Evolutionary conservation across 73 alveolate species (phyloP), one percentile per base, ranked within the genome.

Genomic region (Blepharisma stoltei): DNA sequence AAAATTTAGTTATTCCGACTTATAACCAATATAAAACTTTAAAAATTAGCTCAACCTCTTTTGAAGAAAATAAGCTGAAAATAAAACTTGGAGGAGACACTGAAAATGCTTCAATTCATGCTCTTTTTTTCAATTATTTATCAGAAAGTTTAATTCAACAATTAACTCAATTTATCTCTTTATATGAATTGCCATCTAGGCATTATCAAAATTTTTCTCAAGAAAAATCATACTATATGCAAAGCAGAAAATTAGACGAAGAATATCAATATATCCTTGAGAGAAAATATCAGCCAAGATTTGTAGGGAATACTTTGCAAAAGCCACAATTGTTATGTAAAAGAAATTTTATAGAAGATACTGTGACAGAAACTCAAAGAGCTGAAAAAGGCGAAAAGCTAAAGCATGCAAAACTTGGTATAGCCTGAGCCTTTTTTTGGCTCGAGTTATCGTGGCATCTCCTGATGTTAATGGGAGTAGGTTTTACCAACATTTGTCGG

Each of bases 291-390:
- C 78, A 71, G 41, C 69, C 87, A 54, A 83, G 89, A 69, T 84
- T 43, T 47, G 70, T 87, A 7, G 94, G 94, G 1, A 87, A 87
- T 71, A 83, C 94, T 69, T 81, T 87, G 32, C 91, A 78, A 4
- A 83, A 78, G 48, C 94, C 94, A 7, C 81, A 69, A 41, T 70
- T 87, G 2, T 54, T 87, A n/a, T 41, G 84, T 3, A 87, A 87
- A 66, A 83, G 91, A 78, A 25, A 46, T 14, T 76, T 55, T 20
- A 76, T 86, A 7, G 45, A 81, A 32, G 83, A 75, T 32, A 77
- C 89, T 54, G 37, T 23, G 8, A 67, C 65, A 27, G 83, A 83
- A 70, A 44, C 32, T 9, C 88, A 83, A 55, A 7, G 65, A 23
- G 9, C 47, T 7, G 38, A 67, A 23, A 18, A 8, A 8, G 78